Evolutionary conservation across 441 rosid genomes (phyloP), one percentile per base, ranked within the genome.

Genomic region (Brassica balearica): DNA sequence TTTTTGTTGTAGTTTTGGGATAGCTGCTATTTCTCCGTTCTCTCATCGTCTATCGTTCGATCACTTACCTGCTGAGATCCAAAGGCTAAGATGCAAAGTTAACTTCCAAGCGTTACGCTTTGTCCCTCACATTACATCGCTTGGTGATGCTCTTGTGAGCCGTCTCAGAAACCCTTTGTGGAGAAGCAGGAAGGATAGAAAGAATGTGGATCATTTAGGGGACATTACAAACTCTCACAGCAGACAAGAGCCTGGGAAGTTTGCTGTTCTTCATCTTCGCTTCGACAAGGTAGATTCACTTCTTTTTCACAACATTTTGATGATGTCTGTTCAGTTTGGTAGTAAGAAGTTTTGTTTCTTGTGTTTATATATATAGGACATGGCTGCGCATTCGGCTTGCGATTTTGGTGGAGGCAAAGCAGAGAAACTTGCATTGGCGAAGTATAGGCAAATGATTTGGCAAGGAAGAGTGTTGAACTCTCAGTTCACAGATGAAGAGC

Each of bases 321-420:
- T 65, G 65, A 27, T 38, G 14, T 27, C 46, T 27, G 43, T 38
- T 25, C 32, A 2, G 0, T 8, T 17, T 48, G 25, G 22, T 43
- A 3, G 10, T 20, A 36, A 29, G 17, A 6, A 55, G 63, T 15
- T 6, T 32, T 0, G 5, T 32, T 32, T 6, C 20, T 11, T 46
- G 53, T 46, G 5, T 41, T 10, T 25, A 14, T 22, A 11, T 22
- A 11, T 65, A 12, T 68, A 92, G 97, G 98, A 93, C 78, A 92
- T 96, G 98, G 99, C 98, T 38, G 98, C 97, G 0, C 99, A 96
- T 82, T 96, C 99, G 1, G 98, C 97, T 2, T 94, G 99, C 74
- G 99, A 96, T 85, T 96, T 96, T 68, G 98, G 99, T 25, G 99
- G 99, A 73, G 97, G 98, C 15, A 94, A 92, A 85, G 97, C 93